A percentile compares a stretch with the other conserved stretches of the same genome.
phyloP scores from a whole-genome alignment of 495 filamentous ascomycete species.

The Penicillium riverlandense region DNA sequence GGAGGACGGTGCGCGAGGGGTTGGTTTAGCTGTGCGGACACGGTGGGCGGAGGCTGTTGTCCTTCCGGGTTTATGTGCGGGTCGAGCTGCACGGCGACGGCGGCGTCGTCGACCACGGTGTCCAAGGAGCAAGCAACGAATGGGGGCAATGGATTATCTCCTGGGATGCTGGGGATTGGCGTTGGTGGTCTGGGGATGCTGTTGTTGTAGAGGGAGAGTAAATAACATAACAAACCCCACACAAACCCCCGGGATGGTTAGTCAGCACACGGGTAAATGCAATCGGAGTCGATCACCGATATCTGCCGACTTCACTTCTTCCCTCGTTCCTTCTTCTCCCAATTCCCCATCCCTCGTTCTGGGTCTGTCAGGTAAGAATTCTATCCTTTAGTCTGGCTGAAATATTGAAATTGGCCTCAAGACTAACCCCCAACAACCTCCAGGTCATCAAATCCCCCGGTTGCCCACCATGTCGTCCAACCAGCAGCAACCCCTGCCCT shows the following conservation, averaged over 20 bases:
- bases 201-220: background rate
- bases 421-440: background rate
- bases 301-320: slow-evolving; percentile 12
- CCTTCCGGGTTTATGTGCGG: slow-evolving; percentile 69
- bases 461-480: slow-evolving; percentile 49
- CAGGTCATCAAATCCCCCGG: slow-evolving; percentile 3
- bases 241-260: background rate
- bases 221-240: too few relatives aligned
- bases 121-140: slow-evolving; percentile 46
- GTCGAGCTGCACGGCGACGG: slow-evolving; percentile 55
- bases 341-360: slow-evolving; percentile 5
- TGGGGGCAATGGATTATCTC: background rate
- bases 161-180: slow-evolving; percentile 2
- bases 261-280: too few relatives aligned
- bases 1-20: slow-evolving; percentile 58
- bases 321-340: slow-evolving; percentile 5
- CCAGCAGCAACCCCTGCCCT: slow-evolving; percentile 61
- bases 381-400: background rate
- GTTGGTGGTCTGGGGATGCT: slow-evolving; percentile 4
- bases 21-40: slow-evolving; percentile 69
- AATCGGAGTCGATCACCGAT: slow-evolving; percentile 10
- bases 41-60: slow-evolving; percentile 68
- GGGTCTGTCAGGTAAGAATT: slow-evolving; percentile 8
- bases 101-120: slow-evolving; percentile 42
- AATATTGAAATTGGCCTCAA: background rate